Evolutionary conservation across 371 early-diverging fungal species (phyloP).

Genomic region (Phascolomyces articulosus): DNA sequence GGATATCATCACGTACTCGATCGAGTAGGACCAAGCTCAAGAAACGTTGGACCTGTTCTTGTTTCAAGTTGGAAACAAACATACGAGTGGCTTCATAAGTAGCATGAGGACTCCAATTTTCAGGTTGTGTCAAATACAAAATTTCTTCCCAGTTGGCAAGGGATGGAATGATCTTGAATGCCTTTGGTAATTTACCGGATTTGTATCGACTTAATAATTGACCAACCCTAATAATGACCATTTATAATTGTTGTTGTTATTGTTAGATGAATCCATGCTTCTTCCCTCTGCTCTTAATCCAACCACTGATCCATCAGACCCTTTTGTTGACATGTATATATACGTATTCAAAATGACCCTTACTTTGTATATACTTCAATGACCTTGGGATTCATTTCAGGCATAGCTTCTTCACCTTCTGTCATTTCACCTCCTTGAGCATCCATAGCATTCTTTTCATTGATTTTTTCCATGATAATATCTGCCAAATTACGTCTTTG

Average conservation of each 20-base stretch:
- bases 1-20: conserved; percentile 92
- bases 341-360: conserved; percentile 1
- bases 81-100: conserved; percentile 95
- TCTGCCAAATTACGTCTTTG: conserved; percentile 90
- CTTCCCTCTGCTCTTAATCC: neutral
- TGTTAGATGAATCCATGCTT: too few relatives aligned
- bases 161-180: conserved; percentile 98
- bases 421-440: conserved; percentile 23
- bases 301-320: neutral
- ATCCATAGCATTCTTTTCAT: conserved; percentile 66
- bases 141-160: conserved; percentile 97
- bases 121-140: conserved; percentile 88
- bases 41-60: conserved; percentile 90
- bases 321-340: neutral
- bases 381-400: conserved; percentile 85
- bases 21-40: conserved; percentile 87
- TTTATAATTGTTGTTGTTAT: too few relatives aligned
- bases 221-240: conserved; percentile 74
- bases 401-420: conserved; percentile 32
- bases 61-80: conserved; percentile 94
- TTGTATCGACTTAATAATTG: conserved; percentile 89
- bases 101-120: conserved; percentile 96
- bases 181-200: conserved; percentile 96
- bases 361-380: conserved; percentile 95
- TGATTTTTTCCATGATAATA: conserved; percentile 93